Percentiles rank a stretch among this genome's conserved stretches.
Evolutionary conservation across 2,329 filamentous ascomycete genomes (phyloP).

Genomic region (Aspergillus sp.): DNA sequence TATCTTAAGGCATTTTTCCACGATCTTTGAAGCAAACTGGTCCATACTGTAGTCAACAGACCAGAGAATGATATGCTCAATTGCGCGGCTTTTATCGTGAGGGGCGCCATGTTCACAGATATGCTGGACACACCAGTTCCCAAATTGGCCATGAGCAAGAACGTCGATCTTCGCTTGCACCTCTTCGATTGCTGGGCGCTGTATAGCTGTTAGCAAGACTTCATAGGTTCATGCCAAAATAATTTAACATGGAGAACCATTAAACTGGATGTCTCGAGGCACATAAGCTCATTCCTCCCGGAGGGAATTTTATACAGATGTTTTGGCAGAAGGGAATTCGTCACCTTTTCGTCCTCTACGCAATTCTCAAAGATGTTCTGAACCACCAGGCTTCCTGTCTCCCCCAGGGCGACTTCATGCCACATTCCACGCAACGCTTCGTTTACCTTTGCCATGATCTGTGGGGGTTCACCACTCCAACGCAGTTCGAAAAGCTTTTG

Average conservation of each 20-base stretch:
- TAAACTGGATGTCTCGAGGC: too few species aligned
- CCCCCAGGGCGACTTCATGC: conserved; percentile 95
- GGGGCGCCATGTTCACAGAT: conserved; percentile 95
- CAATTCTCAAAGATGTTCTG: conserved; percentile 99
- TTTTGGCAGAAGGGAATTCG: conserved; percentile 13
- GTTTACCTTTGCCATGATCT: conserved; percentile 98
- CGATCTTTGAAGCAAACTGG: conserved; percentile 97
- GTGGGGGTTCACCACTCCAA: conserved; percentile 89
- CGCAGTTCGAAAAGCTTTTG: conserved; percentile 98
- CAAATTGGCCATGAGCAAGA: conserved; percentile 94
- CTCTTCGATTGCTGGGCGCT: conserved; percentile 96
- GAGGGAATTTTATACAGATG: not conserved
- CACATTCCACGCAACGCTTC: conserved; percentile 94
- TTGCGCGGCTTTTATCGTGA: conserved; percentile 83
- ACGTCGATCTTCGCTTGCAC: conserved; percentile 93
- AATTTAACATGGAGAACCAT: not conserved
- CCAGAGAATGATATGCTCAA: conserved; percentile 91
- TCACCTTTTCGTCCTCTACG: conserved; percentile 94
- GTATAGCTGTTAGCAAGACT: conserved; percentile 16
- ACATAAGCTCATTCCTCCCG: too few species aligned
- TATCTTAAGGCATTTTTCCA: conserved; percentile 98
- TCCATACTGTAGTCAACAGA: conserved; percentile 98
- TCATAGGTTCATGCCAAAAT: not conserved
- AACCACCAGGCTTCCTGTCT: conserved; percentile 95
- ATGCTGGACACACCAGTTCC: conserved; percentile 99